phyloP scores from a whole-genome alignment of 2,329 filamentous ascomycete species.

The Grosmannia huntii region DNA sequence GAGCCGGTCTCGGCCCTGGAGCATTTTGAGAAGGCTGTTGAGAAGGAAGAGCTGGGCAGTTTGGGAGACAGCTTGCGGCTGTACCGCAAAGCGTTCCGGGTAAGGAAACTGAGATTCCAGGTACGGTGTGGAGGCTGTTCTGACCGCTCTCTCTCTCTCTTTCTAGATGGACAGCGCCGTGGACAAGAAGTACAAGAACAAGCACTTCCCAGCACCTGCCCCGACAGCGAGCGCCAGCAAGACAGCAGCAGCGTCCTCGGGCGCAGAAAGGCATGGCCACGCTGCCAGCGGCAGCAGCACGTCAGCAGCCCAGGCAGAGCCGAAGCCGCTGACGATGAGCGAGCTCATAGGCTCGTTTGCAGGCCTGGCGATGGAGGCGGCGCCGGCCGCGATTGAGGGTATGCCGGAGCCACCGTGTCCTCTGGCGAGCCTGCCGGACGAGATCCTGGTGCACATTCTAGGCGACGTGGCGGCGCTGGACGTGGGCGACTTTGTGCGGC shows the following conservation, averaged over 20 bases:
- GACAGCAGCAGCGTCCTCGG: slow-evolving; percentile 1
- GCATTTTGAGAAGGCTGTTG: slow-evolving; percentile 83
- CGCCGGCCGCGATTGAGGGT: slow-evolving; percentile 56
- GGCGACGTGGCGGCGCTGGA: slow-evolving; percentile 59
- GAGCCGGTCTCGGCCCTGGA: slow-evolving; percentile 70
- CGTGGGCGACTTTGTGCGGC: slow-evolving; percentile 60
- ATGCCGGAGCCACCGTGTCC: slow-evolving; percentile 67
- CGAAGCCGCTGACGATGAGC: slow-evolving; percentile 39
- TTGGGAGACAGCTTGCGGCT: slow-evolving; percentile 78
- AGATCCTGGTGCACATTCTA: slow-evolving; percentile 73
- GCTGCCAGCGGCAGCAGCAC: not conserved
- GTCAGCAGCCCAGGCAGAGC: slow-evolving; percentile 44
- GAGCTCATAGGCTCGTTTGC: slow-evolving; percentile 71
- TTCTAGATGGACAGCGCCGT: slow-evolving; percentile 70
- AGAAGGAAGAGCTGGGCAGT: slow-evolving; percentile 73
- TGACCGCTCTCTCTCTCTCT: not conserved
- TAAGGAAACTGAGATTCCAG: slow-evolving; percentile 23
- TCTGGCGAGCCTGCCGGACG: slow-evolving; percentile 64
- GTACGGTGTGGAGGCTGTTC: not conserved
- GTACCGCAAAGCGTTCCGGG: slow-evolving; percentile 83
- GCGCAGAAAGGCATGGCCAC: slow-evolving; percentile 31
- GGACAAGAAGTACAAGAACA: slow-evolving; percentile 77
- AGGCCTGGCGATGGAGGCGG: slow-evolving; percentile 51
- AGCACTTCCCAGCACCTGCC: slow-evolving; percentile 64
- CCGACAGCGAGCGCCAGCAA: slow-evolving; percentile 23